These are phyloP conservation scores for Rubroshorea leprosula DNA, from an alignment of 345 rosid species.

Conservation along the genomic window DNA sequence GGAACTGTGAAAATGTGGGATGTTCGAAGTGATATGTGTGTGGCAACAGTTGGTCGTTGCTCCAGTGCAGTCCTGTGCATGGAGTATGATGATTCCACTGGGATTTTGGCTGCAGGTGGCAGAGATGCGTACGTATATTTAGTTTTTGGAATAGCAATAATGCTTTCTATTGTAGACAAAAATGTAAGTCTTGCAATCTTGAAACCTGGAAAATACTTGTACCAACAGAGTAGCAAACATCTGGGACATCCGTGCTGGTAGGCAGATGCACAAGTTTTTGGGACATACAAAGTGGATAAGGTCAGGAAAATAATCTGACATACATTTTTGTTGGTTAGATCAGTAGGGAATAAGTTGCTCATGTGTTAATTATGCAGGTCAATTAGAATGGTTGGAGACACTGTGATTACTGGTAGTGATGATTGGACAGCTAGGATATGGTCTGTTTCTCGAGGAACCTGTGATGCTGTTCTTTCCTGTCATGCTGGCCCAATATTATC, in stretches of 20 bases:
- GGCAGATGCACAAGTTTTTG: constrained; percentile 91
- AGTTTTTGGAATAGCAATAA: neutral
- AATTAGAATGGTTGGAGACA: constrained; percentile 92
- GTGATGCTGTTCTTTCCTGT: constrained; percentile 91
- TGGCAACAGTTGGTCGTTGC: constrained; percentile 98
- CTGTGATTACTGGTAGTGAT: constrained; percentile 91
- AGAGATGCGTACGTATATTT: constrained; percentile 79
- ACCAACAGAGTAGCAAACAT: constrained; percentile 75
- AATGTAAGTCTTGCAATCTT: neutral
- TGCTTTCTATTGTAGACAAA: neutral
- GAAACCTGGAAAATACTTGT: constrained; percentile 20
- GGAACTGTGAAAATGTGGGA: constrained; percentile 99
- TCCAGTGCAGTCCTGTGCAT: constrained; percentile 84
- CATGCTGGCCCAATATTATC: constrained; percentile 87
- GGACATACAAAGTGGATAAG: constrained; percentile 97
- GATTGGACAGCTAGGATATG: constrained; percentile 99
- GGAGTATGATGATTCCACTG: constrained; percentile 96
- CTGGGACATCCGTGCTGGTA: constrained; percentile 98
- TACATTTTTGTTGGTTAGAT: neutral
- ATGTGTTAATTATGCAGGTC: constrained; percentile 53
- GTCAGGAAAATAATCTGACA: constrained; percentile 40
- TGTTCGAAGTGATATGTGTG: constrained; percentile 94
- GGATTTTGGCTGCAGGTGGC: constrained; percentile 94
- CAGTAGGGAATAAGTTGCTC: neutral
- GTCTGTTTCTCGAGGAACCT: constrained; percentile 89